Conservation (phyloP, 139 green algal species). For the Coelastrella sp. region DNA sequence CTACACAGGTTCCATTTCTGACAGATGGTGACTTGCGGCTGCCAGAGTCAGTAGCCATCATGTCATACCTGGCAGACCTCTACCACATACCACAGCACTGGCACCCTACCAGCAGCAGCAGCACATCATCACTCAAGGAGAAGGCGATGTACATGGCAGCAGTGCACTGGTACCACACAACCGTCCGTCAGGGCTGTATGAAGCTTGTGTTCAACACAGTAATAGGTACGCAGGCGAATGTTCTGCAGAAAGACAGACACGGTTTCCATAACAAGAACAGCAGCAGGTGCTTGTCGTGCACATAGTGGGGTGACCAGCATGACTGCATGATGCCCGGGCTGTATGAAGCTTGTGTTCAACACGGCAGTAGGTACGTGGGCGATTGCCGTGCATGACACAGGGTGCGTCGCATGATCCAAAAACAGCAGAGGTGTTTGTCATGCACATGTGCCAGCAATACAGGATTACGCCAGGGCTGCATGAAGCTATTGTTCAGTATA, state of each 20-base stretch:
- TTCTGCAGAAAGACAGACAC: too few species aligned
- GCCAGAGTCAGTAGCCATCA: constrained; percentile 50
- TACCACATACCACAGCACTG: constrained; percentile 25
- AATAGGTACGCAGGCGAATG: constrained; percentile 36
- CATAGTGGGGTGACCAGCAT: too few species aligned
- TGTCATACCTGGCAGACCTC: constrained; percentile 44
- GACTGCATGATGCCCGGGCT: too few species aligned
- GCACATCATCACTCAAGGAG: neutral
- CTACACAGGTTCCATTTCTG: constrained; percentile 45
- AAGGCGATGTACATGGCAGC: constrained; percentile 20
- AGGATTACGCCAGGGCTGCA: too few species aligned
- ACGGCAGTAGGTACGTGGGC: constrained; percentile 40
- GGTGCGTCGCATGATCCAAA: neutral
- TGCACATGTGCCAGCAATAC: too few species aligned
- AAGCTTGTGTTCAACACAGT: constrained; percentile 25
- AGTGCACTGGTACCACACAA: constrained; percentile 35
- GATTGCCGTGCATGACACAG: too few species aligned
- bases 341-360: constrained; percentile 14
- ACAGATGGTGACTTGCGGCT: constrained; percentile 47
- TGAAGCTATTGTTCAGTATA: neutral
- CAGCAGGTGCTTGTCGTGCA: too few species aligned
- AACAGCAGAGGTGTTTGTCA: too few species aligned
- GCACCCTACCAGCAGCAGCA: constrained; percentile 38
- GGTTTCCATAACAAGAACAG: neutral
- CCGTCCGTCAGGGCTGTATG: constrained; percentile 19